These are phyloP conservation scores for Arthrobotrys conoides DNA, from an alignment of 2,329 filamentous ascomycete genomes.

Conservation along the genomic window DNA sequence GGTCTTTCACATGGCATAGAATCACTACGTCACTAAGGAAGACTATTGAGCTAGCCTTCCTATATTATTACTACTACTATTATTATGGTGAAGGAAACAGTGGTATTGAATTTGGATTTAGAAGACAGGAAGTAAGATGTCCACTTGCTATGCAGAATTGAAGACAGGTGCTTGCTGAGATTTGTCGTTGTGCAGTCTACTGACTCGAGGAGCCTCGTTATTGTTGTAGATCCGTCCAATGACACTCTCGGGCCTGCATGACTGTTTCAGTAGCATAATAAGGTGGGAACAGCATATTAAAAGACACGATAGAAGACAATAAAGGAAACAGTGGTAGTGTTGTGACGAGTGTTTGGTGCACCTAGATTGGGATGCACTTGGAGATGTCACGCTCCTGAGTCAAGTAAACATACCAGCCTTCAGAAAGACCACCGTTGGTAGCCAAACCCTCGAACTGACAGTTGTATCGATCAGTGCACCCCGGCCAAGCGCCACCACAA, in stretches of 20 bases:
- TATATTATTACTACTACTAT: no score
- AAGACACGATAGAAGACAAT: neutral
- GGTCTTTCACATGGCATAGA: neutral
- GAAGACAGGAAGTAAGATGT: neutral
- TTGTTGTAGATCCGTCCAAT: neutral
- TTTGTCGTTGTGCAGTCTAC: neutral
- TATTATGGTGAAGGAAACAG: neutral
- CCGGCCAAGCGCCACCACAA: neutral
- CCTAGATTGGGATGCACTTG: constrained; percentile 11
- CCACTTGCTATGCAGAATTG: neutral
- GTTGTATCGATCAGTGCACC: neutral
- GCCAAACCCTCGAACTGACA: constrained; percentile 16
- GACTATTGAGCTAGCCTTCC: neutral
- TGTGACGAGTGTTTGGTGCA: neutral
- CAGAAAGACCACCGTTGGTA: constrained; percentile 1
- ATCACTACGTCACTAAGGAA: neutral
- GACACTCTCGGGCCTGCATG: neutral
- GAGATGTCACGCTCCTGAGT: neutral
- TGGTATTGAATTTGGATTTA: neutral
- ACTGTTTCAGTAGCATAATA: neutral
- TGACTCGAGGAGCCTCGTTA: neutral
- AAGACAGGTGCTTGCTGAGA: constrained; percentile 8
- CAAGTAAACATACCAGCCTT: constrained; percentile 2
- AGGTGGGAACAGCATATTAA: neutral
- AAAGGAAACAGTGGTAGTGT: neutral